Evolutionary conservation across 2,329 filamentous ascomycete genomes (phyloP).

Genomic region (Hansfordia pulvinata): DNA sequence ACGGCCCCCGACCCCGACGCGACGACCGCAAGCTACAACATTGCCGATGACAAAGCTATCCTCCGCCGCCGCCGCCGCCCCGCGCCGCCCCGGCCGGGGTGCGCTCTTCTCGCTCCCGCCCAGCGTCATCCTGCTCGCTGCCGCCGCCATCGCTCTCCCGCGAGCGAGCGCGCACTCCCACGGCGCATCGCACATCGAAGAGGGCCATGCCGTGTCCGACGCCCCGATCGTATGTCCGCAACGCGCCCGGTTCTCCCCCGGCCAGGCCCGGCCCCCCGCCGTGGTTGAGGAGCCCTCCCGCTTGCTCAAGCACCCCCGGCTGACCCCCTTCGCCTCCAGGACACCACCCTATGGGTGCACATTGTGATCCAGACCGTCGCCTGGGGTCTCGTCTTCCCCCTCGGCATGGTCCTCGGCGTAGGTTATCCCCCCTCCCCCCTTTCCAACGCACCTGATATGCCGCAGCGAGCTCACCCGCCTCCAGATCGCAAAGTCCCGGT

Average conservation of each 20-base stretch:
- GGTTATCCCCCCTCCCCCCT: conserved; percentile 16
- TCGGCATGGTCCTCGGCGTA: conserved; percentile 91
- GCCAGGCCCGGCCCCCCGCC: background rate
- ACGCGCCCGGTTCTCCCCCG: conserved; percentile 3
- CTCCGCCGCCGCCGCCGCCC: too few relatives aligned
- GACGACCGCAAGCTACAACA: too few relatives aligned
- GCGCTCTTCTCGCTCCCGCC: too few relatives aligned
- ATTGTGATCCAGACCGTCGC: conserved; percentile 78
- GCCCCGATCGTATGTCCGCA: conserved; percentile 54
- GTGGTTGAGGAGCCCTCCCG: too few relatives aligned
- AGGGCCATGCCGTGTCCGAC: conserved; percentile 53
- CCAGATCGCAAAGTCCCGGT: conserved; percentile 77
- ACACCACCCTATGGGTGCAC: conserved; percentile 83
- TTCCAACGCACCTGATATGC: background rate
- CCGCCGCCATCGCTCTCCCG: too few relatives aligned
- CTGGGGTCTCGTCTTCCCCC: conserved; percentile 85
- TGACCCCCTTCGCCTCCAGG: too few relatives aligned
- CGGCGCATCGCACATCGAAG: conserved; percentile 42
- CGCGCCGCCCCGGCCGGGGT: too few relatives aligned
- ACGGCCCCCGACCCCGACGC: too few relatives aligned
- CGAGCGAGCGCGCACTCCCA: conserved; percentile 34
- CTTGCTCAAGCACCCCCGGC: too few relatives aligned
- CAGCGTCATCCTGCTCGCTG: too few relatives aligned
- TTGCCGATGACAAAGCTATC: too few relatives aligned
- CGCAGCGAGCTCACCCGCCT: conserved; percentile 5